Base-by-base conservation (phyloP, 306 rosid genomes). In the Cucumis melo region DNA sequence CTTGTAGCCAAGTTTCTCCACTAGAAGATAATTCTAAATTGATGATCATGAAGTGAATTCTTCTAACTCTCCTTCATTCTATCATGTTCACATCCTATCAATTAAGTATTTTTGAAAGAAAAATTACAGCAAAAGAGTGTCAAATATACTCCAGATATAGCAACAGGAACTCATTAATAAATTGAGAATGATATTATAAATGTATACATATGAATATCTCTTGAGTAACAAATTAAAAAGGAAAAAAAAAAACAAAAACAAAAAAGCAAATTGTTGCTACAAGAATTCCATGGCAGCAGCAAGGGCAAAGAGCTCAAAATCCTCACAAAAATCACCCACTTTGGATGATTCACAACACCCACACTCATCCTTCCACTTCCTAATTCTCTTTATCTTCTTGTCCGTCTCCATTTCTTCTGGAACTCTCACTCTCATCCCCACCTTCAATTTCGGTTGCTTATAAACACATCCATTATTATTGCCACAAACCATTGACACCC, bases 291-390 rank as follows among this genome's bases (percentile, higher is more conserved):
- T 77, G 77, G 80, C 87, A 38, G 88, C 87, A 15, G 86, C 88
- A 5, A 88, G 73, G 0, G 90, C 93, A 82, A 87, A 87, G 24
- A 85, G 14, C 8, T 94, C 90, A 77, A 85, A 87, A 78, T 90
- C 88, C 41, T 79, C 87, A 17, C 81, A 64, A 19, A 34, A 63
- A 63, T 15, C 12, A 7, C 82, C 82, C 74, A 84, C 90, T 4
- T 88, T 78, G 19, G 91, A 57, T 78, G 91, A 60, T 78, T 82
- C 76, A 79, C 94, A 91, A 78, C 94, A 91, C 5, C 92, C 94
- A 17, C 98, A 91, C 82, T 80, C 81, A 2, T 90, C 80, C 80
- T 84, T 77, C 20, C 80, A 80, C 24, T 71, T 77, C 44, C 24
- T 17, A 14, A 67, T 76, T 19, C 80, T 73, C 21, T 11, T 83